Base-by-base conservation (phyloP, 1,284 basidiomycete genomes). In the Heterobasidion parviporum region DNA sequence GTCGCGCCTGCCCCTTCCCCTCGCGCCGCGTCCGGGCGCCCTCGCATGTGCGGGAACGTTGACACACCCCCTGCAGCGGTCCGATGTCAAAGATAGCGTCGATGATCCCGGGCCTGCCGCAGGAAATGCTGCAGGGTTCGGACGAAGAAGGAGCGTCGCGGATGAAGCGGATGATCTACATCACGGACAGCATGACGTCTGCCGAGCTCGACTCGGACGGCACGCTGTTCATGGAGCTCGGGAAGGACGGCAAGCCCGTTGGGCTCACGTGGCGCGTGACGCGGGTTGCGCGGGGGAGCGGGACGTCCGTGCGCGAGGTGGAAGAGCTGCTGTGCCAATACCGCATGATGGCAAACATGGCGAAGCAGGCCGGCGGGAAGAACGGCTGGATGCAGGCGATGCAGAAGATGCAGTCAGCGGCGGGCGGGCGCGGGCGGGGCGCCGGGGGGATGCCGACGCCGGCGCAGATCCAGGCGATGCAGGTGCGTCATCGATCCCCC, bases 81-180 rank as follows among this genome's bases (percentile, higher is more conserved):
- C 95, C 96, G 5, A 83, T 99, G 56, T 94, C 90, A 65, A 99
- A 99, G 75, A 94, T 99, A 64, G 95, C 96, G 14, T 94, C 92
- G 18, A 99, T 99, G 94, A 99, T 99, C 59, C 96, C 96, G 3
- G 96, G 96, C 35, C 82, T 99, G 64, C 89, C 93, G 15, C 88
- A 91, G 61, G 92, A 93, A 45, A 77, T 99, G 68, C 79, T 98
- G 56, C 85, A 89, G 66, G 94, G 92, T 44, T 88, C 88, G 34
- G 92, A 94, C 67, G 94, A 97, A 68, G 96, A 98, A 66, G 93
- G 92, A 41, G 87, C 90, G 1, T 72, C 83, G 62, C 87, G 92
- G 58, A 89, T 99, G 85, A 98, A 98, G 74, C 87, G 94, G 59
- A 95, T 99, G 92, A 91, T 98, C 62, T 99, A 91, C 75, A 98